phyloP scores from a whole-genome alignment of 441 rosid species.

The Jatropha podagrica region DNA sequence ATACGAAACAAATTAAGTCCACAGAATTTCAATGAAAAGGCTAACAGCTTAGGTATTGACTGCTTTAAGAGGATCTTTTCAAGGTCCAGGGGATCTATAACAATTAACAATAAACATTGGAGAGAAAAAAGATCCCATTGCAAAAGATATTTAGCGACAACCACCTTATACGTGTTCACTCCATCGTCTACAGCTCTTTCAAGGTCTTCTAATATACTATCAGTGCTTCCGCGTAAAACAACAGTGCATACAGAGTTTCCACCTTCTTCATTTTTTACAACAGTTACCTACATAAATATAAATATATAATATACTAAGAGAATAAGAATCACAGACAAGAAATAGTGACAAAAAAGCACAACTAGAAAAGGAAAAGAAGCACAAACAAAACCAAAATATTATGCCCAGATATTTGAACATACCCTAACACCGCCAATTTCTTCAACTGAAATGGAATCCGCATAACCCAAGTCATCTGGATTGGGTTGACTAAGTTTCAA shows the following conservation, averaged over 20 bases:
- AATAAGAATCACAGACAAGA: not conserved
- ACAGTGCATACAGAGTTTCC: slow-evolving; percentile 92
- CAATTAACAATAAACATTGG: not conserved
- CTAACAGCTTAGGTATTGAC: not conserved
- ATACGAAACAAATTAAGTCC: not conserved
- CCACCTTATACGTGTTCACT: slow-evolving; percentile 94
- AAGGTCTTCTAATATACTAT: slow-evolving; percentile 97
- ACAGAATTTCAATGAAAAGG: not conserved
- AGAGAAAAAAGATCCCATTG: slow-evolving; percentile 13
- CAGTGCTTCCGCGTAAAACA: slow-evolving; percentile 95
- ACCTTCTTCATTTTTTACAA: slow-evolving; percentile 92
- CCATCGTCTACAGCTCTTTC: slow-evolving; percentile 99
- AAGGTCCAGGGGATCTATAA: not conserved
- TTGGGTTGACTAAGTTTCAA: slow-evolving; percentile 89
- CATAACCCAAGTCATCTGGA: slow-evolving; percentile 87
- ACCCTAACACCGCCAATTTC: slow-evolving; percentile 98
- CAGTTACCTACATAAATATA: slow-evolving; percentile 58
- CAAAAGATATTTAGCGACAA: not conserved
- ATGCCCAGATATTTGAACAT: slow-evolving; percentile 33
- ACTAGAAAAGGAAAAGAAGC: not conserved
- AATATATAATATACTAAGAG: slow-evolving; percentile 5
- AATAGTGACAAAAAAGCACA: slow-evolving; percentile 10
- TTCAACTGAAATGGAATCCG: slow-evolving; percentile 88
- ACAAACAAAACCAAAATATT: slow-evolving; percentile 10
- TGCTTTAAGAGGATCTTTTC: not conserved